These are phyloP conservation scores for Mrakia hoshinonis DNA, from an alignment of 768 basidiomycete species.

Conservation along the genomic window DNA sequence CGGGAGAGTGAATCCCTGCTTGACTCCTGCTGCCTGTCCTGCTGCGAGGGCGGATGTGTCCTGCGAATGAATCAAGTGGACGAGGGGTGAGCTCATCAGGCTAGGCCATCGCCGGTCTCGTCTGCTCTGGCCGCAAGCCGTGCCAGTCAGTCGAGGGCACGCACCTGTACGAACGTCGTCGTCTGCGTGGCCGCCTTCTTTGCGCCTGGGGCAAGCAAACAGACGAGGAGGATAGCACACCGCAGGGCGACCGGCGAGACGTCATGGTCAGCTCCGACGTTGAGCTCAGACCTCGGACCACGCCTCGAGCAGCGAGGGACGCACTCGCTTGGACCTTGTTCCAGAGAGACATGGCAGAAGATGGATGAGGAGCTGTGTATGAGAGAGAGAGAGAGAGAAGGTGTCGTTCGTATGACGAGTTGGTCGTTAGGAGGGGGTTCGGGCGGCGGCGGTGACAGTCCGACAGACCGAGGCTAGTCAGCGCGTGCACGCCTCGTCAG, in stretches of 20 bases:
- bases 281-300: background rate
- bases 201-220: conserved; percentile 48
- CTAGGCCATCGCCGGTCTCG: no score
- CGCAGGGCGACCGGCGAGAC: no score
- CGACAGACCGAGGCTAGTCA: no score
- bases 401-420: background rate
- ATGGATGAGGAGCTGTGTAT: no score
- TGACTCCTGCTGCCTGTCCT: conserved; percentile 51
- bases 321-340: conserved; percentile 18
- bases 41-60: conserved; percentile 18
- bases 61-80: conserved; percentile 27
- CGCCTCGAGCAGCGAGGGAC: background rate
- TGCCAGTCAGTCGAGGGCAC: no score
- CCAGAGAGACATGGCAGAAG: conserved; percentile 5
- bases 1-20: conserved; percentile 76
- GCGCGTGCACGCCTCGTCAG: background rate
- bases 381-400: background rate
- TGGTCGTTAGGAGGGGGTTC: no score
- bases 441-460: no score
- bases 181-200: conserved; percentile 76
- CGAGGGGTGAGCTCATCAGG: background rate
- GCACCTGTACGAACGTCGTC: conserved; percentile 60
- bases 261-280: background rate
- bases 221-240: background rate
- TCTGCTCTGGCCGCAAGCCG: no score